Evolutionary conservation across 768 basidiomycete species (phyloP), one percentile per base, ranked within the genome.

Genomic region (Phlegmacium glaucopus): DNA sequence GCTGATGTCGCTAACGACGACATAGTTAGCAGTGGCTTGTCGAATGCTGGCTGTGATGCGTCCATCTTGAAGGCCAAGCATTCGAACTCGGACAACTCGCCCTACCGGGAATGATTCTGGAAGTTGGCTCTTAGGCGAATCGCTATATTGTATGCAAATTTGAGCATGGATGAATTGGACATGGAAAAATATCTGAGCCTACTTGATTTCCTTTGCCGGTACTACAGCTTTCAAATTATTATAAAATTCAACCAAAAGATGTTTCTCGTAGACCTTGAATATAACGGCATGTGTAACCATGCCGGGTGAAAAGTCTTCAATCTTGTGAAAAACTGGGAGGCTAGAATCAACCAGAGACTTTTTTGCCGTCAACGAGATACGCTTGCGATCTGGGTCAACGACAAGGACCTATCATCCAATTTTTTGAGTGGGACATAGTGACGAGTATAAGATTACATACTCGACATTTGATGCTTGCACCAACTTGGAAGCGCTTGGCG

Each of bases 331-430:
- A 39, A 90, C 72, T 2, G 89, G 88, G 2, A 92, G 68, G 1
- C 77, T 75, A 1, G 94, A 91, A 22, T 92, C 87, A 26, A 98
- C 62, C 11, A 99, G 72, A 1, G 87, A 83, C 71, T 90, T 94
- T 72, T 97, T 98, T 15, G 94, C 83, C 0, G 96, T 98, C 42
- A 98, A 69, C 7, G 80, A 79, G 45, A 99, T 78, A 12, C 94
- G 79, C 60, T 87, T 88, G 47, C 85, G 78, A 38, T 86, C 84
- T 0, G 83, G 71, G 63, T 99, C 91, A 32, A 94, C 83, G 2
- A 81, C 76, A 25, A 95, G 82, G 18, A 97, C 85, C 88, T 91
- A 52, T 18, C 6, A 9, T 13, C 25, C 15, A 32, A 39, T 39
- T 44, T 39, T 44, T 26, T 25, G 32, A 27, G 39, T 44, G 50